Conservation (phyloP, 805 yeast genomes). For the Candida vartiovaarae region DNA sequence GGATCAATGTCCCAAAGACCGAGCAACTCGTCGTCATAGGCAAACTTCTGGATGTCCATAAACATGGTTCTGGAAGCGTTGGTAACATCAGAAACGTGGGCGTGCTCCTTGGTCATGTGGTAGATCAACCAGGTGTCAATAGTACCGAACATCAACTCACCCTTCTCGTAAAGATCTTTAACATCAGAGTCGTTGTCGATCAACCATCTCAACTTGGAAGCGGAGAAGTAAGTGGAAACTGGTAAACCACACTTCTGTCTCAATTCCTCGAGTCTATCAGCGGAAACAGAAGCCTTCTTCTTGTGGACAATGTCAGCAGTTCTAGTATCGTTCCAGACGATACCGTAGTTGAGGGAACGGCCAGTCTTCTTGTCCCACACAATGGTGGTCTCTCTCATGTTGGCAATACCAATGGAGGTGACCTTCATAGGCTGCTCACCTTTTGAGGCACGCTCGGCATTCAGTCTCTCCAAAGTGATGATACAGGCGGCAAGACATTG, state of each 20-base stretch:
- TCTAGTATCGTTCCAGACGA: constrained; percentile 95
- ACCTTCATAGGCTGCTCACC: constrained; percentile 52
- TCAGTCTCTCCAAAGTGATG: constrained; percentile 47
- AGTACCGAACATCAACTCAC: constrained; percentile 86
- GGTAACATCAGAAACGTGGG: constrained; percentile 79
- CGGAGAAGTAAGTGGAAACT: constrained; percentile 84
- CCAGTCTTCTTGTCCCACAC: constrained; percentile 87
- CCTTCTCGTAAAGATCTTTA: constrained; percentile 60
- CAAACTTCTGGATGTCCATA: constrained; percentile 69
- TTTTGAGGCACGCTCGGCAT: constrained; percentile 38
- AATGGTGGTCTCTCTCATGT: constrained; percentile 91
- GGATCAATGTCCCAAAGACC: constrained; percentile 77
- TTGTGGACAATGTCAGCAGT: constrained; percentile 66
- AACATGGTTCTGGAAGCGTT: constrained; percentile 90
- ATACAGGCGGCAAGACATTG: constrained; percentile 70
- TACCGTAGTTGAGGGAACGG: constrained; percentile 75
- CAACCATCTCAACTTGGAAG: constrained; percentile 85
- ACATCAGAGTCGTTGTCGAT: constrained; percentile 70
- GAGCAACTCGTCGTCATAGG: constrained; percentile 71
- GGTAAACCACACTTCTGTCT: constrained; percentile 76
- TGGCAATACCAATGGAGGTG: constrained; percentile 79
- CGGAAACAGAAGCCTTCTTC: constrained; percentile 46
- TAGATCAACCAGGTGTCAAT: constrained; percentile 92
- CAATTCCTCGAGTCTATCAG: constrained; percentile 49
- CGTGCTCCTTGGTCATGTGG: constrained; percentile 63